A percentile compares a stretch with the other conserved stretches of the same genome.
Conservation (phyloP, 148 eudicot species). For the Beta vulgaris region DNA sequence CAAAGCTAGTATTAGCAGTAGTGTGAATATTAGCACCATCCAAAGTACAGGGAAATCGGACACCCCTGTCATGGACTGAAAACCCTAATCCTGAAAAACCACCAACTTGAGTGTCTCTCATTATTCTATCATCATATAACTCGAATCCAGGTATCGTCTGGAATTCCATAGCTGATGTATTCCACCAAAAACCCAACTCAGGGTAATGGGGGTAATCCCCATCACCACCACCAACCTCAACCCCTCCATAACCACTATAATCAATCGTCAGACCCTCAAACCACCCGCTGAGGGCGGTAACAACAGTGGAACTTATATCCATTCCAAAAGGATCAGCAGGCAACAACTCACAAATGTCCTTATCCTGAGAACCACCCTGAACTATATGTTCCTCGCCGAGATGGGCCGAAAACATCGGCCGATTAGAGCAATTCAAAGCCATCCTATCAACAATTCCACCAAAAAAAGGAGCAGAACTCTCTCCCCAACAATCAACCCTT, state of each 20-base stretch:
- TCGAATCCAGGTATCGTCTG: constrained; percentile 35
- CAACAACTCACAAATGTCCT: constrained; percentile 64
- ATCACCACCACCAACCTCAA: constrained; percentile 23
- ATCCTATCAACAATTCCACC: constrained; percentile 21
- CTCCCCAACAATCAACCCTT: constrained; percentile 25
- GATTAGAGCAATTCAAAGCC: constrained; percentile 80
- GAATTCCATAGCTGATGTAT: constrained; percentile 44
- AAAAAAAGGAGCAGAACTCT: constrained; percentile 11
- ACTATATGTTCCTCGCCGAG: constrained; percentile 52
- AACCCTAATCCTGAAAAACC: constrained; percentile 13
- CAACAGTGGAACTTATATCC: constrained; percentile 67
- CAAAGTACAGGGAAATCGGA: constrained; percentile 16
- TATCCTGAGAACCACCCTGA: constrained; percentile 41
- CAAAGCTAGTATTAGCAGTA: constrained; percentile 11
- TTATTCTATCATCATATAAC: constrained; percentile 30
- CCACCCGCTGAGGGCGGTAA: constrained; percentile 77
- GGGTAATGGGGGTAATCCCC: constrained; percentile 47
- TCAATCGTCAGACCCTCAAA: constrained; percentile 60
- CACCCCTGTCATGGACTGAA: constrained; percentile 22
- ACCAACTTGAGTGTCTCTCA: constrained; percentile 11
- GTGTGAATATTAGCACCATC: constrained; percentile 13
- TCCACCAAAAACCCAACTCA: constrained; percentile 53
- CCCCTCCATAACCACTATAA: constrained; percentile 44
- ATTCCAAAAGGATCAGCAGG: constrained; percentile 95
- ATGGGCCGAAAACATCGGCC: constrained; percentile 59